A percentile compares a stretch with the other conserved stretches of the same genome.
These are phyloP conservation scores for Hepatocystis sp. DNA, from an alignment of 169 alveolate genomes.

Conservation along the genomic window DNA sequence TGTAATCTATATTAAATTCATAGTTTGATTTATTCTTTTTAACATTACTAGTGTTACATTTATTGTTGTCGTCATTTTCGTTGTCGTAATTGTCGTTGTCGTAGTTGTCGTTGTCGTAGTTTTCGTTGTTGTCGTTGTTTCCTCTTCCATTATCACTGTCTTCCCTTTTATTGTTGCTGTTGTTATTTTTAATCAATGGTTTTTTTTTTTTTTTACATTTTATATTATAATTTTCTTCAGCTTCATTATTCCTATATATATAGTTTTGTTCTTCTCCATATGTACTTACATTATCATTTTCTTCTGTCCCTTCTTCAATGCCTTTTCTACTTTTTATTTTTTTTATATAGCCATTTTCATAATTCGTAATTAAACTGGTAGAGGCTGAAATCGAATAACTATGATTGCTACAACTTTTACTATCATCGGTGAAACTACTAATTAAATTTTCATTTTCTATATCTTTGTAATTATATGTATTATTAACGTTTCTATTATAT, in stretches of 20 bases:
- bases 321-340: neutral
- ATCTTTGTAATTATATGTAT: constrained; percentile 40
- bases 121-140: neutral
- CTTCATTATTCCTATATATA: neutral
- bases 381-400: constrained; percentile 7
- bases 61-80: neutral
- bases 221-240: neutral
- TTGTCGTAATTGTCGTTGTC: neutral
- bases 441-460: constrained; percentile 73
- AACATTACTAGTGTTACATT: neutral
- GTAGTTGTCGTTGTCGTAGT: neutral
- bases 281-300: neutral
- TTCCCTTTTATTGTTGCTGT: neutral
- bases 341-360: too few relatives aligned
- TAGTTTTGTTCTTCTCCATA: neutral
- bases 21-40: constrained; percentile 3
- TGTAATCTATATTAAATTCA: constrained; percentile 58
- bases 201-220: too few relatives aligned
- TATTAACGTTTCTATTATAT: constrained; percentile 39
- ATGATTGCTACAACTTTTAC: constrained; percentile 25
- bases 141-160: neutral
- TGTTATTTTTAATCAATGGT: neutral
- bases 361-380: neutral
- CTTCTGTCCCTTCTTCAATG: neutral
- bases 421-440: constrained; percentile 25